These are phyloP conservation scores for Globisporangium carolinianum DNA, from an alignment of 352 stramenopile species.

Conservation along the genomic window DNA sequence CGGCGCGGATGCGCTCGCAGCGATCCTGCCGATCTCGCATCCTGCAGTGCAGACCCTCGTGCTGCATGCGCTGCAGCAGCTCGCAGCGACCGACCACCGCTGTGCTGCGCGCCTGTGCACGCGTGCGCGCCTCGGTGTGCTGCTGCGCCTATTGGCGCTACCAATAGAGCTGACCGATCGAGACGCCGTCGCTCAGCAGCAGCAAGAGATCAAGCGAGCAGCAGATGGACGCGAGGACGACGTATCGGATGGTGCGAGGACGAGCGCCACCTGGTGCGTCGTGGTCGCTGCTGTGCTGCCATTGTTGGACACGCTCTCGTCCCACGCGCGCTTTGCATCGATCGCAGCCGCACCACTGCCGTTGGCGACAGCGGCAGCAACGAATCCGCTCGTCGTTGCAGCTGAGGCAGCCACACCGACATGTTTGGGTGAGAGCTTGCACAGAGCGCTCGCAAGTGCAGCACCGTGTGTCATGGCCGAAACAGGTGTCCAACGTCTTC, in stretches of 20 bases:
- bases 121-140: not conserved
- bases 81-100: not conserved
- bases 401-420: not conserved
- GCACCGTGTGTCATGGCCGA: not conserved
- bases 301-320: conserved; percentile 10
- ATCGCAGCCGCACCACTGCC: not conserved
- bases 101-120: conserved; percentile 1
- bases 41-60: conserved; percentile 8
- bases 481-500: conserved; percentile 9
- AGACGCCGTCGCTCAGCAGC: not conserved
- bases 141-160: conserved; percentile 4
- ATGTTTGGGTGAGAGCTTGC: not conserved
- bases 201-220: not conserved
- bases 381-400: not conserved
- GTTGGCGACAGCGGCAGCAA: not conserved
- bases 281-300: conserved; percentile 3
- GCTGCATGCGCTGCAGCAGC: conserved; percentile 15
- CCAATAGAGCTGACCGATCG: not conserved
- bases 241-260: conserved; percentile 1
- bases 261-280: not conserved
- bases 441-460: not conserved
- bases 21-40: conserved; percentile 10
- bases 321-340: not conserved
- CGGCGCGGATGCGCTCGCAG: conserved; percentile 10
- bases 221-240: not conserved